Evolutionary conservation across 305 asterid species (phyloP).

Genomic region (Solanum hybrid): DNA sequence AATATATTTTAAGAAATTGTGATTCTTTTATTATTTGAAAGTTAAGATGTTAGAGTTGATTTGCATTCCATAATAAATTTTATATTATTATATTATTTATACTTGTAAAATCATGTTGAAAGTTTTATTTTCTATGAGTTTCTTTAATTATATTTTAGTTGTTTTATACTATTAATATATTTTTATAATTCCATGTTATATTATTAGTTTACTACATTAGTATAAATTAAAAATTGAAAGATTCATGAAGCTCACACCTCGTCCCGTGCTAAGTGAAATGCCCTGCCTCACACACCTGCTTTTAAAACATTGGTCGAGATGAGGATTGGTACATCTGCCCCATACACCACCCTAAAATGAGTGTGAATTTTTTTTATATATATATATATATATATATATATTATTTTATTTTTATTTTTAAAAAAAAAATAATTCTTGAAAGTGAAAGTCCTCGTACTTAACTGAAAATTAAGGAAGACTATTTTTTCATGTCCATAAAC

Average conservation of each 20-base stretch:
- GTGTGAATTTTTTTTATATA: background rate
- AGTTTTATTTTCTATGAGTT: no score
- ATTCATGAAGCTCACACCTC: background rate
- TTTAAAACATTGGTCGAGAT: background rate
- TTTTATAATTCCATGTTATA: background rate
- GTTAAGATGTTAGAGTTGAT: background rate
- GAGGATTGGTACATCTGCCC: background rate
- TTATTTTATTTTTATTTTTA: no score
- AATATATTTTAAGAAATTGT: no score
- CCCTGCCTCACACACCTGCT: accelerated
- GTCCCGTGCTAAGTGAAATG: background rate
- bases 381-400: no score
- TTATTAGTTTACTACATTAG: background rate
- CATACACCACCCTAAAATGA: background rate
- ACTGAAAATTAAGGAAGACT: background rate
- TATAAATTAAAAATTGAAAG: no score
- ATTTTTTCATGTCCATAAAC: background rate
- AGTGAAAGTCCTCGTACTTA: background rate
- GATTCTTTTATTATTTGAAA: background rate
- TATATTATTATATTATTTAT: no score
- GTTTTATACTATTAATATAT: background rate
- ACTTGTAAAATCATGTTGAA: background rate
- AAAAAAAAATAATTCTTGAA: background rate
- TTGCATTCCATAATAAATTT: background rate
- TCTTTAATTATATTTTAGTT: no score